Evolutionary conservation across 2,329 filamentous ascomycete genomes (phyloP).

Genomic region (Diaporthe aspalathi): DNA sequence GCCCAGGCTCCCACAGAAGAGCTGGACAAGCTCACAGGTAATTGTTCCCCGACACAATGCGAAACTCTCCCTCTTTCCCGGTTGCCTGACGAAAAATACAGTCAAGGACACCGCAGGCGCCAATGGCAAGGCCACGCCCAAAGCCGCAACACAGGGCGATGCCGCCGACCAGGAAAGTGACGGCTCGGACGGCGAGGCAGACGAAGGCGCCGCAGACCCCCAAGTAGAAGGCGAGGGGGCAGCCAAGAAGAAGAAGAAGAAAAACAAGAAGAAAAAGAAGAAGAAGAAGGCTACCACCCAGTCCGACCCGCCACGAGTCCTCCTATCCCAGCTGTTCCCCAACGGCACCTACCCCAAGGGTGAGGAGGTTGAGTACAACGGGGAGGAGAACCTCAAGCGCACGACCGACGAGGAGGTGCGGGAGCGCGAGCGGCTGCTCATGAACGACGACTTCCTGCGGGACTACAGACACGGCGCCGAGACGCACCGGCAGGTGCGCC

Average conservation of each 20-base stretch:
- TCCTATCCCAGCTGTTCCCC: constrained; percentile 79
- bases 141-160: constrained; percentile 52
- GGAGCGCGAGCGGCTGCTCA: constrained; percentile 76
- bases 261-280: constrained; percentile 80
- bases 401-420: constrained; percentile 89
- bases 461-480: constrained; percentile 85
- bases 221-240: constrained; percentile 53
- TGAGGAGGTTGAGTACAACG: constrained; percentile 79
- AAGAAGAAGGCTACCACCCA: constrained; percentile 74
- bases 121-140: constrained; percentile 54
- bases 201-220: constrained; percentile 53
- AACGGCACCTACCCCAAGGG: constrained; percentile 79
- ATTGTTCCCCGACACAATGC: constrained; percentile 32
- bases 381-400: constrained; percentile 79
- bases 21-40: constrained; percentile 56
- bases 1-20: constrained; percentile 54
- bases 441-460: constrained; percentile 78
- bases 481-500: constrained; percentile 82
- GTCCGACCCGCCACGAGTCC: constrained; percentile 80
- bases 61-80: not conserved
- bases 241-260: constrained; percentile 85
- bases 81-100: constrained; percentile 41
- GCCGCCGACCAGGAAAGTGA: constrained; percentile 56
- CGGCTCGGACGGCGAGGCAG: constrained; percentile 65
- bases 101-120: constrained; percentile 54